These are phyloP conservation scores for Sabuloglossum arenarium DNA, from an alignment of 495 filamentous ascomycete genomes.

Conservation along the genomic window DNA sequence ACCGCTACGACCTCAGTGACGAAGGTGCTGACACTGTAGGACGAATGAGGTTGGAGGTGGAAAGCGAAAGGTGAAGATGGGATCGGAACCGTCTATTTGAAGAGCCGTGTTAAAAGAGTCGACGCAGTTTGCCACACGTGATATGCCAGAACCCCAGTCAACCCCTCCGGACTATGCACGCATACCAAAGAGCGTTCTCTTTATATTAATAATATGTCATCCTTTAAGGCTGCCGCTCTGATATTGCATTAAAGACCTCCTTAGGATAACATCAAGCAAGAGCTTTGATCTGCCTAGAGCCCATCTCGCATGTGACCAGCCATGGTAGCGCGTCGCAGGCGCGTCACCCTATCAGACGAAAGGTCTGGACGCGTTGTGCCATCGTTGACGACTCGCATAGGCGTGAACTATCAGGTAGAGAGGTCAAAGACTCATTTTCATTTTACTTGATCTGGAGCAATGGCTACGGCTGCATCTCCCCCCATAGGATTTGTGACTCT, in stretches of 20 bases:
- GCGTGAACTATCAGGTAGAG: background rate
- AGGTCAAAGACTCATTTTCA: no score
- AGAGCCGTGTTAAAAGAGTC: background rate
- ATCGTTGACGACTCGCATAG: no score
- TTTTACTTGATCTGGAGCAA: background rate
- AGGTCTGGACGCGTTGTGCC: no score
- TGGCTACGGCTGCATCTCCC: background rate
- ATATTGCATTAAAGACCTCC: no score
- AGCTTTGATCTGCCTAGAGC: no score
- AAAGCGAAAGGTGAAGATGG: background rate
- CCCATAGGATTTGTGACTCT: constrained; percentile 19
- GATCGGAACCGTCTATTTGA: background rate
- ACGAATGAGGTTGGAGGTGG: background rate
- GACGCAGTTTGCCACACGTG: background rate
- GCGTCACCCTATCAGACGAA: no score
- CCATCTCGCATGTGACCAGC: no score
- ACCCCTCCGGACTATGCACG: background rate
- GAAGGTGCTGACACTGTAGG: background rate
- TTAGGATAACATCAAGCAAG: no score
- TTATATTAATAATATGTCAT: background rate
- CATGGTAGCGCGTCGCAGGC: no score
- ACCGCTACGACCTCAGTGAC: background rate
- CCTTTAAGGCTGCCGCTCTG: no score
- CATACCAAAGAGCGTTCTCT: background rate
- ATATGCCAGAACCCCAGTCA: background rate